Conservation (phyloP, 805 yeast genomes). For the Debaryomyces castellii region DNA sequence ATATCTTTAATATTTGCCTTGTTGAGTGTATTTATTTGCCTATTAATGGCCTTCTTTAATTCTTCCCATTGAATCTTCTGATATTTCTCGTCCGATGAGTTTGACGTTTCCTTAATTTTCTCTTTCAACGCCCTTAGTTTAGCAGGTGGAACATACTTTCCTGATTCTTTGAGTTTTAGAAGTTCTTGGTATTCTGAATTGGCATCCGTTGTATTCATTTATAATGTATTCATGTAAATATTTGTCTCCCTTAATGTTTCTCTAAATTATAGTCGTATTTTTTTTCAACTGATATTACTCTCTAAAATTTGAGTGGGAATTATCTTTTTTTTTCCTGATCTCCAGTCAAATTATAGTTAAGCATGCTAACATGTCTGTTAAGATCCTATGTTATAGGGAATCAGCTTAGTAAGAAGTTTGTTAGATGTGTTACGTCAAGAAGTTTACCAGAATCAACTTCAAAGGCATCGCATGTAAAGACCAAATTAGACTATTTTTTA, state of each 20-base stretch:
- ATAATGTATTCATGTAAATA: background rate
- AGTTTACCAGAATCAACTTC: background rate
- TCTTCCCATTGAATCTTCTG: constrained; percentile 61
- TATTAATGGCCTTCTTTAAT: constrained; percentile 47
- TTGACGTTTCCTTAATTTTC: constrained; percentile 4
- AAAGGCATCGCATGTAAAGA: constrained; percentile 5
- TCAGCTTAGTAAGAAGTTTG: background rate
- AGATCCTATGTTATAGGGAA: background rate
- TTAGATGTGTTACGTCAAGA: background rate
- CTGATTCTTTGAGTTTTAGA: constrained; percentile 14
- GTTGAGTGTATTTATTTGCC: constrained; percentile 46
- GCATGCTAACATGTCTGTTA: background rate
- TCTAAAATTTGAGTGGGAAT: background rate
- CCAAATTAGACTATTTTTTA: constrained; percentile 25
- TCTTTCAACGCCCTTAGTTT: constrained; percentile 44
- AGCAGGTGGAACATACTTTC: constrained; percentile 56
- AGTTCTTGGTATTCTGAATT: constrained; percentile 5
- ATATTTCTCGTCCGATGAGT: constrained; percentile 5
- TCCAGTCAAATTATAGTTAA: background rate
- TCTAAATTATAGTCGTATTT: background rate
- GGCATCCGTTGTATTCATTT: constrained; percentile 4
- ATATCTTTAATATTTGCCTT: constrained; percentile 47
- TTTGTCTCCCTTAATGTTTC: background rate
- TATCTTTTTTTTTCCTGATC: background rate
- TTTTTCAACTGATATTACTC: background rate